Conservation (phyloP, 441 rosid genomes). For the Arabidopsis hybrid region DNA sequence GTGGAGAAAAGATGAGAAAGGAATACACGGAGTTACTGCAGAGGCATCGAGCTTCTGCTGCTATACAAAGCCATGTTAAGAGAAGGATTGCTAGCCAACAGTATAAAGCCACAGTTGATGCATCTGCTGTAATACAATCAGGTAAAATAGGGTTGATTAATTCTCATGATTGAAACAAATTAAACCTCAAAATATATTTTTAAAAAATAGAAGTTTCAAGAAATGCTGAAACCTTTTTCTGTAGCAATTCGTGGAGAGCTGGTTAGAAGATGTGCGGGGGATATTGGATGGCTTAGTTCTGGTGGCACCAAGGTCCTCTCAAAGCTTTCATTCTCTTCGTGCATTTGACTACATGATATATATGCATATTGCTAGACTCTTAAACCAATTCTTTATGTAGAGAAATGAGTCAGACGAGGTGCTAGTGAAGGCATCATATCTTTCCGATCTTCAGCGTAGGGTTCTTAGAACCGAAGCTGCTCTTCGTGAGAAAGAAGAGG, state of each 20-base stretch:
- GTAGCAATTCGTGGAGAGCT: conserved; percentile 94
- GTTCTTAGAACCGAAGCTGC: conserved; percentile 89
- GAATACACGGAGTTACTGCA: conserved; percentile 62
- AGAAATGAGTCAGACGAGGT: conserved; percentile 82
- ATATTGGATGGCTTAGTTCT: conserved; percentile 66
- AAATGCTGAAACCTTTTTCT: conserved; percentile 17
- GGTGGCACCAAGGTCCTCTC: conserved; percentile 58
- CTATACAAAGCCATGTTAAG: conserved; percentile 77
- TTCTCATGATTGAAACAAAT: not conserved
- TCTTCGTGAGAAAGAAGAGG: conserved; percentile 90
- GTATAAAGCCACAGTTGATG: conserved; percentile 57
- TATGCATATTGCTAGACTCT: conserved; percentile 6
- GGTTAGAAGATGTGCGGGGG: conserved; percentile 93
- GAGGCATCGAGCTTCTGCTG: conserved; percentile 87
- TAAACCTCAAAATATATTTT: not conserved
- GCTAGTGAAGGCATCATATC: conserved; percentile 84
- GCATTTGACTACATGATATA: not conserved
- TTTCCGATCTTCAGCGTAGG: conserved; percentile 89
- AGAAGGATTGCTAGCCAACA: conserved; percentile 52
- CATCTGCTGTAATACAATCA: conserved; percentile 78
- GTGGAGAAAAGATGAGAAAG: conserved; percentile 78
- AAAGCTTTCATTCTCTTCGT: conserved; percentile 5
- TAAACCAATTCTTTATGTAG: conserved; percentile 45
- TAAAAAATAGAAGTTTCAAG: not conserved
- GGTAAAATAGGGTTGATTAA: conserved; percentile 51